Percentiles rank a stretch among this genome's conserved stretches.
Conservation (phyloP, 345 rosid genomes). For the Alliaria petiolata region DNA sequence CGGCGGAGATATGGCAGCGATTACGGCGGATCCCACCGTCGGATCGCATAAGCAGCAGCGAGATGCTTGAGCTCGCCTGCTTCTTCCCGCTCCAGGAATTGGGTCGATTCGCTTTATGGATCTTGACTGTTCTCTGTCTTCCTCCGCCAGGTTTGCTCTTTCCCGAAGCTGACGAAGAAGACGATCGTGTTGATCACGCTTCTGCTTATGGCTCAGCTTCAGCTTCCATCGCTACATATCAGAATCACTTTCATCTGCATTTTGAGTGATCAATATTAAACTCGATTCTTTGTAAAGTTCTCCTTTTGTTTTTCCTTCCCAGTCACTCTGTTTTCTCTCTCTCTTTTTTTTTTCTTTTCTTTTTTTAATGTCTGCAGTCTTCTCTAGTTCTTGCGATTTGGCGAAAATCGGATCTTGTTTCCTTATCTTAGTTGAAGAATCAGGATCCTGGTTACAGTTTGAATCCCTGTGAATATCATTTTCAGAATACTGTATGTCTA, state of each 20-base stretch:
- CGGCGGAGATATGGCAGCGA: slow-evolving; percentile 55
- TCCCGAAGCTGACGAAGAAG: slow-evolving; percentile 23
- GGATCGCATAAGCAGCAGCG: slow-evolving; percentile 47
- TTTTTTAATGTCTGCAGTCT: neutral
- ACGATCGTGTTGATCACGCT: slow-evolving; percentile 4
- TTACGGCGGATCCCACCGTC: slow-evolving; percentile 38
- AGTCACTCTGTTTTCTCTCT: neutral
- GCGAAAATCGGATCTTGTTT: neutral
- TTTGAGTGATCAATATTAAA: slow-evolving; percentile 11
- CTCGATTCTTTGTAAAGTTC: neutral
- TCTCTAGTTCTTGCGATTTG: neutral
- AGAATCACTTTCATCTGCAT: slow-evolving; percentile 24
- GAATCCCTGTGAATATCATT: neutral
- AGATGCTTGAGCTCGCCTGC: slow-evolving; percentile 64
- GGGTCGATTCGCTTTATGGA: slow-evolving; percentile 52
- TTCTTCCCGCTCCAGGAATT: slow-evolving; percentile 65
- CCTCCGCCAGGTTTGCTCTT: slow-evolving; percentile 49
- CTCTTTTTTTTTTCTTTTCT: too few relatives aligned
- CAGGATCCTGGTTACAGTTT: neutral
- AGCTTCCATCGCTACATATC: slow-evolving; percentile 6
- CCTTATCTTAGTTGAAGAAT: neutral
- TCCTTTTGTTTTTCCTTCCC: neutral
- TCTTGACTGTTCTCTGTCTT: slow-evolving; percentile 69
- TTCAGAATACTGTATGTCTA: neutral
- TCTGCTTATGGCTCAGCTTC: slow-evolving; percentile 7